phyloP scores from a whole-genome alignment of 768 basidiomycete species.

The Harrya chromipes region DNA sequence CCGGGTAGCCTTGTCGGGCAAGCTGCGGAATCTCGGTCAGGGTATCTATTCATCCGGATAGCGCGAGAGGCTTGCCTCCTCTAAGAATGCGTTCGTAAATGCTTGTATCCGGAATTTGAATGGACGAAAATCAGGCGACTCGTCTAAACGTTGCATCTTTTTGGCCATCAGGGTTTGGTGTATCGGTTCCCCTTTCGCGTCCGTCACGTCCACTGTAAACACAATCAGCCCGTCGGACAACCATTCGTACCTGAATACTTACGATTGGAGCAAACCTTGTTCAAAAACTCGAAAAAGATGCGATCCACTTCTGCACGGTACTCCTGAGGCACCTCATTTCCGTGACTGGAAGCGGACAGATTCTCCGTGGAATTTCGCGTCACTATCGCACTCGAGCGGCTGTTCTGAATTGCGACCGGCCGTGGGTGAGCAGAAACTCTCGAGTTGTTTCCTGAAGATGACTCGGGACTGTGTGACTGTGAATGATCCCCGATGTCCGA shows the following conservation, averaged over 20 bases:
- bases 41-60: constrained; percentile 1
- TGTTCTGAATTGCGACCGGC: constrained; percentile 11
- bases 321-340: constrained; percentile 74
- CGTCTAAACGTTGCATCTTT: constrained; percentile 96
- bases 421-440: constrained; percentile 26
- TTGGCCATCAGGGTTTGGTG: constrained; percentile 99
- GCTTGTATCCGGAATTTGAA: constrained; percentile 99
- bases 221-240: constrained; percentile 13
- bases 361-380: constrained; percentile 27
- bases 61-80: constrained; percentile 56
- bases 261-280: constrained; percentile 87
- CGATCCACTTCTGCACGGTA: constrained; percentile 80
- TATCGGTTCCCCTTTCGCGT: constrained; percentile 93
- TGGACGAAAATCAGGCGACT: constrained; percentile 93
- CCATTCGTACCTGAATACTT: constrained; percentile 33
- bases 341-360: constrained; percentile 31
- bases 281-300: constrained; percentile 89
- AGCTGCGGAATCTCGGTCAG: constrained; percentile 47
- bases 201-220: constrained; percentile 80
- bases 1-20: constrained; percentile 79
- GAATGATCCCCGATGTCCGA: constrained; percentile 39
- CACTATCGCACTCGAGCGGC: constrained; percentile 11
- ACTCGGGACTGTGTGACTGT: constrained; percentile 32
- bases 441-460: constrained; percentile 23
- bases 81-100: constrained; percentile 93